phyloP scores from a whole-genome alignment of 164 flowering plant species.

The Protea cynaroides region DNA sequence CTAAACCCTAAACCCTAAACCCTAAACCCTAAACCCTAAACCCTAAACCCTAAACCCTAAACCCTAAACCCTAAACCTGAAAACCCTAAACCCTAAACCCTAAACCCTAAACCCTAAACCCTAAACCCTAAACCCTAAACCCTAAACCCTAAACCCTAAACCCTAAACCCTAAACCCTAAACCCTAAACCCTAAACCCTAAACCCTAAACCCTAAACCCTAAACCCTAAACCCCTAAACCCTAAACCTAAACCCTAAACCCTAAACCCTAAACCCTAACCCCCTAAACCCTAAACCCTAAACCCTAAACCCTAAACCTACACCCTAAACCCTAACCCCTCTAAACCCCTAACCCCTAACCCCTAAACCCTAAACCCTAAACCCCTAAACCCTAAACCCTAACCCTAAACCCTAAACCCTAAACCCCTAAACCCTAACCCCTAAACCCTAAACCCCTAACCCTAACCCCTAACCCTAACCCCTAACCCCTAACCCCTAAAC shows the following conservation, averaged over 20 bases:
- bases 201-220: not conserved
- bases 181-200: not conserved
- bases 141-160: not conserved
- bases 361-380: no score
- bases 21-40: conserved; percentile 1
- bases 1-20: conserved; percentile 2
- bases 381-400: no score
- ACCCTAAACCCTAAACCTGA: not conserved
- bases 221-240: no score
- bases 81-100: no score
- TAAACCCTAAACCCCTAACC: no score
- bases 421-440: no score
- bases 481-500: no score
- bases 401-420: no score
- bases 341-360: no score
- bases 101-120: not conserved
- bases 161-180: not conserved
- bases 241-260: not conserved
- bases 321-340: no score
- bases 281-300: not conserved
- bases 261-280: no score
- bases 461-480: no score
- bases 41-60: conserved; percentile 3
- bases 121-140: not conserved
- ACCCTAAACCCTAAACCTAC: not conserved